These are phyloP conservation scores for Leptographium procerum DNA, from an alignment of 2,329 filamentous ascomycete genomes.

Conservation along the genomic window DNA sequence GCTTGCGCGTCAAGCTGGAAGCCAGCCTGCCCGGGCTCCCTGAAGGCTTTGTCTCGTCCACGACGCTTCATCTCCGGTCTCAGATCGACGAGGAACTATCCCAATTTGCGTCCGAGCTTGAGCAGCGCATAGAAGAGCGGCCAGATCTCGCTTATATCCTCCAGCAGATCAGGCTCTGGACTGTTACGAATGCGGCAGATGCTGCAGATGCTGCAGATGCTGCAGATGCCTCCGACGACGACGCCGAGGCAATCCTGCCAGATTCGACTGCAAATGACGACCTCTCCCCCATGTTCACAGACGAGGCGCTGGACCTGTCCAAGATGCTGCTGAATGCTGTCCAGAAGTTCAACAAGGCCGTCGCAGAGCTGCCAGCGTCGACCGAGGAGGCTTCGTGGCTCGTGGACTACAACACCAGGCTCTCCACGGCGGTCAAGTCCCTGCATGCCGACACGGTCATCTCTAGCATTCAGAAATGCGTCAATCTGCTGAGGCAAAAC, in stretches of 20 bases:
- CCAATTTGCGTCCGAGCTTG: slow-evolving; percentile 29
- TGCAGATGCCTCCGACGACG: background rate
- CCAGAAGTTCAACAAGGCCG: slow-evolving; percentile 54
- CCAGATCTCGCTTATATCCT: slow-evolving; percentile 55
- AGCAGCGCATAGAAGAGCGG: slow-evolving; percentile 29
- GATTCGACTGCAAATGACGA: slow-evolving; percentile 14
- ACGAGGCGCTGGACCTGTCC: slow-evolving; percentile 50
- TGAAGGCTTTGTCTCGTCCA: slow-evolving; percentile 31
- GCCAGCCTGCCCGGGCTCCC: slow-evolving; percentile 38
- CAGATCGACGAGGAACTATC: slow-evolving; percentile 26
- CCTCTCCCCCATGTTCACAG: slow-evolving; percentile 39
- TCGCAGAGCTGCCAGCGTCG: slow-evolving; percentile 43
- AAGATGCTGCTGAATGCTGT: slow-evolving; percentile 71
- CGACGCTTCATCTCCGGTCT: slow-evolving; percentile 21
- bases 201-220: too few relatives aligned
- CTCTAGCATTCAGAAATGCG: slow-evolving; percentile 24
- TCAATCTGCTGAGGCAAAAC: slow-evolving; percentile 21
- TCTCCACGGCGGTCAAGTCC: slow-evolving; percentile 42
- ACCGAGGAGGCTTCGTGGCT: slow-evolving; percentile 55
- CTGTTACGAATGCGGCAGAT: too few relatives aligned
- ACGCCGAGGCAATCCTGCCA: slow-evolving; percentile 8
- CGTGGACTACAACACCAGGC: slow-evolving; percentile 39
- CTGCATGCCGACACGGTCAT: slow-evolving; percentile 49
- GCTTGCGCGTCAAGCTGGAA: slow-evolving; percentile 27
- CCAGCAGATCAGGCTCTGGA: slow-evolving; percentile 56